phyloP scores from a whole-genome alignment of 2,329 filamentous ascomycete genomes.

The Pezicula radicicola region DNA sequence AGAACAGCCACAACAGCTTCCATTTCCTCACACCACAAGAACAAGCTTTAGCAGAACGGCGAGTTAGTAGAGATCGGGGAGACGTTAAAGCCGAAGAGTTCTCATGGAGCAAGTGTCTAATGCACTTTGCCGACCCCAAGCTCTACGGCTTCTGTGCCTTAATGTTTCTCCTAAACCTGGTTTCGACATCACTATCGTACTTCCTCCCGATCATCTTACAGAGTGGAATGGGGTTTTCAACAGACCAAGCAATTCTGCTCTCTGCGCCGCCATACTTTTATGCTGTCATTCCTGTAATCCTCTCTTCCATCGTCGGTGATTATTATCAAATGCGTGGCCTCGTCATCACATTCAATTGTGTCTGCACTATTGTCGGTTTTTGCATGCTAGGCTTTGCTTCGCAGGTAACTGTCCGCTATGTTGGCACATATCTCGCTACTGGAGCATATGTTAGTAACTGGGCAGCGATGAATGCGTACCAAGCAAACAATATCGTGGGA shows the following conservation, averaged over 20 bases:
- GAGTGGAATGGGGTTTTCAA: constrained; percentile 51
- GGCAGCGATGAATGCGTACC: constrained; percentile 75
- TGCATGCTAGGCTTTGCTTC: constrained; percentile 26
- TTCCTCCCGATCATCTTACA: constrained; percentile 75
- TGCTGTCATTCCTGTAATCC: constrained; percentile 43
- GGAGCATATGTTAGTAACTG: constrained; percentile 77
- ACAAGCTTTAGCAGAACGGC: constrained; percentile 44
- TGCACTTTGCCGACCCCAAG: constrained; percentile 49
- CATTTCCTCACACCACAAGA: constrained; percentile 49
- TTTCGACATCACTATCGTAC: constrained; percentile 74
- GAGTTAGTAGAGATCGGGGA: constrained; percentile 56
- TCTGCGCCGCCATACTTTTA: constrained; percentile 50
- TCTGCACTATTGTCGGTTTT: constrained; percentile 25
- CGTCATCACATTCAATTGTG: constrained; percentile 27
- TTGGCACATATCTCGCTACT: constrained; percentile 43
- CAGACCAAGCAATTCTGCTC: constrained; percentile 50
- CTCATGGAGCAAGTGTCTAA: constrained; percentile 54
- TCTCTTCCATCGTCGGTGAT: constrained; percentile 56
- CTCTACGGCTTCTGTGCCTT: constrained; percentile 61
- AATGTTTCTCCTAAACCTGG: constrained; percentile 67
- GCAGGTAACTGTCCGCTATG: constrained; percentile 25
- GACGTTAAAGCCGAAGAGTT: constrained; percentile 50
- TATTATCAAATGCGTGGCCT: constrained; percentile 40
- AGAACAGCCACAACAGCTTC: constrained; percentile 51
- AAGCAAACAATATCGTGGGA: constrained; percentile 83